Evolutionary conservation across 768 basidiomycete species (phyloP), one percentile per base, ranked within the genome.

Genomic region (Hortiboletus flavorubellus): DNA sequence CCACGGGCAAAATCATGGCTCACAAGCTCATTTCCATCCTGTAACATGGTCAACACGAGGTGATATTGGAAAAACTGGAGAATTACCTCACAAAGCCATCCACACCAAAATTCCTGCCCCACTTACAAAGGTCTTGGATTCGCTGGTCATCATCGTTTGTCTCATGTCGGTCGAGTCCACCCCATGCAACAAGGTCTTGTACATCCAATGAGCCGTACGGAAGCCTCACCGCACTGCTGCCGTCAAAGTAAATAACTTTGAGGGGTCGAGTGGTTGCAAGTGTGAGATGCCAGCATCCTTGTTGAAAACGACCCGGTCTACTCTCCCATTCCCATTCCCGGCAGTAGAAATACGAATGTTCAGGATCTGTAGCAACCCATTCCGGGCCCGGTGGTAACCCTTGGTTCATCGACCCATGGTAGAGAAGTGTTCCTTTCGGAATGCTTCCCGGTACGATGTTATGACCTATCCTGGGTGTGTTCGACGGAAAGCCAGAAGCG

Each of bases 231-330:
- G 76, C 80, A 49, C 80, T 79, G 42, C 66, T 77, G 0, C 81
- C 80, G 48, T 83, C 81, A 41, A 82, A 82, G 56, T 82, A 81
- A 8, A 82, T 52, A 4, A 82, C 63, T 39, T 75, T 77, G 33
- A 82, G 61, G 1, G 78, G 64, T 16, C 67, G 60, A 30, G 59
- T 68, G 12, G 60, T 39, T 8, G 45, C 59, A 4, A 64, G 49
- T 3, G 61, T 60, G n/a, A 66, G 31, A 12, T 53, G 53, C 64
- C 64, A 60, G 9, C 64, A 66, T 31, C 26, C 56, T 45, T 49
- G 7, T 23, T 38, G 49, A 12, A 7, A 2, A 34, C 5, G 7
- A 10, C 0, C 8, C 10, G 4, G 7, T 3, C 1, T 1, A 12
- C 4, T 26, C 3, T 26, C 26, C 26, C 26, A 26, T 26, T 26